phyloP scores from a whole-genome alignment of 192 early-diverging fungal genomes.

The Backusella westeae region DNA sequence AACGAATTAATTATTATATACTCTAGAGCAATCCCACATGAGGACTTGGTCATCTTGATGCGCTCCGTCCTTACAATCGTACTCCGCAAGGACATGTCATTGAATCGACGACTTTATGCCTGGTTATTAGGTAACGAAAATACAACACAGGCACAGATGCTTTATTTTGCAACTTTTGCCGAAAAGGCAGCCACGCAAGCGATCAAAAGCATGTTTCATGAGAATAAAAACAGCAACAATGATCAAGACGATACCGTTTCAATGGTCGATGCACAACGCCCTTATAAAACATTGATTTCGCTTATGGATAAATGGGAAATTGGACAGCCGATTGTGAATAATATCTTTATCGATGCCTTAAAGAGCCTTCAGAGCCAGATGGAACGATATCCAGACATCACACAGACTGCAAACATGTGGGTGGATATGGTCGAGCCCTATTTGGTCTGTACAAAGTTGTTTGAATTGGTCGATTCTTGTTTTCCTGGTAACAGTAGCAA shows the following conservation, averaged over 20 bases:
- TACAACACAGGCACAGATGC: constrained; percentile 35
- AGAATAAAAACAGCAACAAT: neutral
- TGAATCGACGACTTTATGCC: constrained; percentile 88
- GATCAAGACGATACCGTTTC: neutral
- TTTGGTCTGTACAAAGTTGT: constrained; percentile 77
- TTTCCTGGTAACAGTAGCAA: constrained; percentile 24
- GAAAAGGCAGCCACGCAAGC: constrained; percentile 53
- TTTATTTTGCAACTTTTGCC: constrained; percentile 54
- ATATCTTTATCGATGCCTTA: constrained; percentile 71
- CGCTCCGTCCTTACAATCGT: constrained; percentile 77
- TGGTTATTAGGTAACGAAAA: constrained; percentile 72
- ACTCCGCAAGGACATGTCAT: constrained; percentile 88
- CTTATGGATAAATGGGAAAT: constrained; percentile 85
- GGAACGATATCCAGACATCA: constrained; percentile 41
- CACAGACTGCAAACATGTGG: constrained; percentile 86
- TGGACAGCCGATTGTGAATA: constrained; percentile 70
- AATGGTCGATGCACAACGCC: constrained; percentile 51
- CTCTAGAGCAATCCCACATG: constrained; percentile 50
- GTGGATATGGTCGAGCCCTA: constrained; percentile 87
- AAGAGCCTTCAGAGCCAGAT: constrained; percentile 50
- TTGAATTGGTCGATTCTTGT: constrained; percentile 47
- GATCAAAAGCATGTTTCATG: constrained; percentile 50
- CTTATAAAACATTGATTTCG: constrained; percentile 82
- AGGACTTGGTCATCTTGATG: constrained; percentile 68
- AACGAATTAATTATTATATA: neutral